A percentile compares a stretch with the other conserved stretches of the same genome.
Conservation (phyloP, 169 alveolate species). For the Eimeria praecox region DNA sequence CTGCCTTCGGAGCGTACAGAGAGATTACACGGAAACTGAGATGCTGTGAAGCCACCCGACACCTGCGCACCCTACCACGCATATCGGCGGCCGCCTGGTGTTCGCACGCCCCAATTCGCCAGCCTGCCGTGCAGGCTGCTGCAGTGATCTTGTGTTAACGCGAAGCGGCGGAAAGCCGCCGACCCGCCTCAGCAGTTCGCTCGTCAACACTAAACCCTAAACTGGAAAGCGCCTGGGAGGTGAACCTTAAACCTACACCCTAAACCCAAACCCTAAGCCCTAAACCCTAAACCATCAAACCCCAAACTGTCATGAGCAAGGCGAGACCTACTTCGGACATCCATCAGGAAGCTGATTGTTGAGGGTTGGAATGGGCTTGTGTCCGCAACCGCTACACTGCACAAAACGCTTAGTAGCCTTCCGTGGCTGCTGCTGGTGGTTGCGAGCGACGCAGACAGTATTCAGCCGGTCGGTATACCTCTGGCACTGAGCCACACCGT, state of each 20-base stretch:
- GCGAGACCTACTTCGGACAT: slow-evolving; percentile 8
- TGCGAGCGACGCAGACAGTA: slow-evolving; percentile 49
- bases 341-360: slow-evolving; percentile 49
- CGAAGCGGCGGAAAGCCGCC: background rate
- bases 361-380: slow-evolving; percentile 29
- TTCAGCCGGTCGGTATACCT: slow-evolving; percentile 28
- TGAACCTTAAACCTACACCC: no score
- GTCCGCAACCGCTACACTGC: slow-evolving; percentile 21
- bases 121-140: background rate
- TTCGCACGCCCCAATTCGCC: background rate
- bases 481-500: slow-evolving; percentile 40
- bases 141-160: background rate
- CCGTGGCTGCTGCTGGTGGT: slow-evolving; percentile 44
- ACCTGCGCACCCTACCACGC: slow-evolving; percentile 8
- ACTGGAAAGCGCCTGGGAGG: no score
- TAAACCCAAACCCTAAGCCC: background rate
- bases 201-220: background rate
- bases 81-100: background rate
- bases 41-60: slow-evolving; percentile 36
- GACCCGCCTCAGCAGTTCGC: background rate
- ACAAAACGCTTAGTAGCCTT: slow-evolving; percentile 18
- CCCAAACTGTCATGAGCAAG: background rate
- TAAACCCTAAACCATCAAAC: background rate
- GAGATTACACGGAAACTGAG: slow-evolving; percentile 16
- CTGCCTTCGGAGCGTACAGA: slow-evolving; percentile 56